Evolutionary conservation across 768 basidiomycete genomes (phyloP), one percentile per base, ranked within the genome.

Genomic region (Termitomyces heimii): DNA sequence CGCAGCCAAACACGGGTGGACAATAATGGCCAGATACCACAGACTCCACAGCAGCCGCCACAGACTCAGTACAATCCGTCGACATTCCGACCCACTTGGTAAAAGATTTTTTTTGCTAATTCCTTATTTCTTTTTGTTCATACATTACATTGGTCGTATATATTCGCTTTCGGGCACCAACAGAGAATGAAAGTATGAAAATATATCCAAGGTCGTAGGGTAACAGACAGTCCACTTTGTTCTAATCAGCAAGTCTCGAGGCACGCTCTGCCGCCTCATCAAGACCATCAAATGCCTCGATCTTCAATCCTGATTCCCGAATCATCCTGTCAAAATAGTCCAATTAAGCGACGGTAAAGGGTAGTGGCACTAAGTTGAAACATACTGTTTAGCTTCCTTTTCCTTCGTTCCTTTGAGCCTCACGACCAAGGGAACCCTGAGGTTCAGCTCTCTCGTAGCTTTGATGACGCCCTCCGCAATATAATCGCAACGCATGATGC

Each of bases 401-500:
- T 98, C 96, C 74, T 94, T 99, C 20, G 95, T 99, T 51, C 97
- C 97, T 75, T 99, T 97, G 62, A 99, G 77, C 61, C 97, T 82
- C 40, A 99, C 97, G 60, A 99, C 83, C 48, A 99, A 71, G 47
- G 97, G 97, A 58, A 98, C 88, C 8, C 72, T 82, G 56, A 99
- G 73, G 43, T 83, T 74, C 43, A 99, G 81, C 69, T 98, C 97
- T 72, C 91, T 92, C 29, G 95, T 93, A 22, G 97, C 97, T 65
- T 92, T 94, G 76, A 99, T 99, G 68, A 98, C 96, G 73, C 97
- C 97, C 71, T 96, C 94, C 3, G 94, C 94, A 65, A 95, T 94
- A 69, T 95, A 95, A 70, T 99, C 97, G 66, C 97, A 99, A 67
- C 97, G 86, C 97, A 99, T 99, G 76, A 98, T 99, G 68, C 89